Percentiles rank a stretch among this genome's conserved stretches.
phyloP scores from a whole-genome alignment of 2,329 filamentous ascomycete genomes.

The Tricladium varicosporioides region DNA sequence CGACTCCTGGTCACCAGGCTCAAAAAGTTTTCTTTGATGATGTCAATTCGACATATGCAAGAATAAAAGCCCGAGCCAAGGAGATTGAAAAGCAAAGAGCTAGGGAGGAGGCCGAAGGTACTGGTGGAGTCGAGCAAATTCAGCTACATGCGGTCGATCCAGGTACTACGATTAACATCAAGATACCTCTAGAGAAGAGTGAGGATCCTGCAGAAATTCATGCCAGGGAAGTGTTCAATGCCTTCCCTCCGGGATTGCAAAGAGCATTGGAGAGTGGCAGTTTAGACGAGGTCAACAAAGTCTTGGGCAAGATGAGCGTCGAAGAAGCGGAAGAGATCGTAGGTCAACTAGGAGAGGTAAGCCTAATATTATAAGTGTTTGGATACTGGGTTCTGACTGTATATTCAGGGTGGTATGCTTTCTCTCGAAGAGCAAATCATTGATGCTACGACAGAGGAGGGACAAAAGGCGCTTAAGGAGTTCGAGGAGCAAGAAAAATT shows the following conservation, averaged over 20 bases:
- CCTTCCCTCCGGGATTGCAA: constrained; percentile 78
- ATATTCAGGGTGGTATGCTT: constrained; percentile 70
- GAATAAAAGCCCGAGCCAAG: constrained; percentile 69
- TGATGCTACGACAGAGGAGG: constrained; percentile 88
- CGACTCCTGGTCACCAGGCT: constrained; percentile 84
- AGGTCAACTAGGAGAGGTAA: constrained; percentile 70
- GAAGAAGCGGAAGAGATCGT: constrained; percentile 85
- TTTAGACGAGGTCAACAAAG: constrained; percentile 83
- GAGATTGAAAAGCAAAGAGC: constrained; percentile 45
- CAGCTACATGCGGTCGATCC: constrained; percentile 96
- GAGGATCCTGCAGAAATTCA: constrained; percentile 62
- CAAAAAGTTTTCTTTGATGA: constrained; percentile 90
- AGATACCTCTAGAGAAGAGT: constrained; percentile 68
- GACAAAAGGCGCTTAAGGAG: constrained; percentile 72
- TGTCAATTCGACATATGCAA: constrained; percentile 81
- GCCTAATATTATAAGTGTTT: constrained; percentile 23
- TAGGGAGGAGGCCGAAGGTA: constrained; percentile 53
- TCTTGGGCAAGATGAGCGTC: constrained; percentile 83
- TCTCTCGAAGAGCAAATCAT: constrained; percentile 92
- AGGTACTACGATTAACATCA: constrained; percentile 86
- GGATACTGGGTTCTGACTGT: constrained; percentile 1
- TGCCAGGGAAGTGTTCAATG: constrained; percentile 75
- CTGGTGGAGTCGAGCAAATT: constrained; percentile 84
- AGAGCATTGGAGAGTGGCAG: constrained; percentile 84
- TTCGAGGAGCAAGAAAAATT: constrained; percentile 58